Conservation (phyloP, 2,329 filamentous ascomycete species). For the Colletotrichum cereale region DNA sequence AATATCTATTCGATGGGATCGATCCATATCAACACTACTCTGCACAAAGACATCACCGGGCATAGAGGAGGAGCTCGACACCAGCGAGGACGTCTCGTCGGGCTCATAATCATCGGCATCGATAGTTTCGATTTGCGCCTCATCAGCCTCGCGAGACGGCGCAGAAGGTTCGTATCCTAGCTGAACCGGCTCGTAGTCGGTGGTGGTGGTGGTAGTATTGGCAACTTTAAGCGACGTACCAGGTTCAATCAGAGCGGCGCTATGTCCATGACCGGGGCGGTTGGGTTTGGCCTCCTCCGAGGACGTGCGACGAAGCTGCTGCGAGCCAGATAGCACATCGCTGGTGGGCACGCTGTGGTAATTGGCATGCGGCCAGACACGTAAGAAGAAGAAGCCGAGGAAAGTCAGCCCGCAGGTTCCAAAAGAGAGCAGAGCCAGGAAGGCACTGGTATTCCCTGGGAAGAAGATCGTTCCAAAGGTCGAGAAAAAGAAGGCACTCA, state of each 20-base stretch:
- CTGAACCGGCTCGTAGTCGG: conserved; percentile 35
- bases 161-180: conserved; percentile 21
- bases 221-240: conserved; percentile 68
- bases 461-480: conserved; percentile 81
- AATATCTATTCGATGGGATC: conserved; percentile 89
- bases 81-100: conserved; percentile 85
- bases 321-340: conserved; percentile 45
- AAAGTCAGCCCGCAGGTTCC: conserved; percentile 84
- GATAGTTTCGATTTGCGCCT: conserved; percentile 47
- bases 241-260: conserved; percentile 64
- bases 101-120: conserved; percentile 53
- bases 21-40: conserved; percentile 77
- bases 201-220: conserved; percentile 44
- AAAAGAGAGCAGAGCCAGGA: conserved; percentile 82
- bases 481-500: conserved; percentile 98
- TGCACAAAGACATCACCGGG: conserved; percentile 64
- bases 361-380: conserved; percentile 73
- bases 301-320: conserved; percentile 56
- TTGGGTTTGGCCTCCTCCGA: conserved; percentile 57
- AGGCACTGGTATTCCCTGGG: conserved; percentile 84
- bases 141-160: conserved; percentile 39
- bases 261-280: conserved; percentile 54
- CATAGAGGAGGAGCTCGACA: conserved; percentile 72
- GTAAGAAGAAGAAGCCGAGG: conserved; percentile 85
- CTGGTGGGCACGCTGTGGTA: conserved; percentile 68